Evolutionary conservation across 768 basidiomycete genomes (phyloP).

Genomic region (Kwoniella sp.): DNA sequence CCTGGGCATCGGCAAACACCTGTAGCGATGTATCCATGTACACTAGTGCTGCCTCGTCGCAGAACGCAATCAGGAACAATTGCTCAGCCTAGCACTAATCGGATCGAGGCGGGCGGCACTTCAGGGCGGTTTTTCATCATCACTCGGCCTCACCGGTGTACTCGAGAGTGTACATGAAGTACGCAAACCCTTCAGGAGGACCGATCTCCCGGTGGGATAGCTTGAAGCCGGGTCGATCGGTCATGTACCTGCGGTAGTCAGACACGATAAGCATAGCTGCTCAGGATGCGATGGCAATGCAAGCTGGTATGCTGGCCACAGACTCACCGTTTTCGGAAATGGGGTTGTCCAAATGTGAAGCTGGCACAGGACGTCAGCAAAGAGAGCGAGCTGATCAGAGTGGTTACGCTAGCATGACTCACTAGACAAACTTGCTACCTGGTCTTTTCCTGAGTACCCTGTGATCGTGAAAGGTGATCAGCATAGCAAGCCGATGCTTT

Average conservation of each 20-base stretch:
- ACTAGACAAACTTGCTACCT: constrained; percentile 48
- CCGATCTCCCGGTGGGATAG: constrained; percentile 42
- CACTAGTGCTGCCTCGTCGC: too few relatives aligned
- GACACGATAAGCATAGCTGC: background rate
- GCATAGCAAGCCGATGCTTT: too few relatives aligned
- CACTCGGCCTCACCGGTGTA: constrained; percentile 13
- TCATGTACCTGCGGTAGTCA: constrained; percentile 32
- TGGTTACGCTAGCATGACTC: constrained; percentile 12
- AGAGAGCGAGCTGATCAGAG: background rate
- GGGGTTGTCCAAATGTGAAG: constrained; percentile 51
- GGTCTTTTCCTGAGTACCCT: constrained; percentile 42
- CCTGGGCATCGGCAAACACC: too few relatives aligned
- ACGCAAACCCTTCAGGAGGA: constrained; percentile 47
- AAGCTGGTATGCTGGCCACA: background rate
- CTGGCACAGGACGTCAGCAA: constrained; percentile 11
- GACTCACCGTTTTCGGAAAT: constrained; percentile 48
- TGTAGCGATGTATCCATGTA: too few relatives aligned
- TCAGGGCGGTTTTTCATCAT: background rate
- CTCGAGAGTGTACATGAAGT: constrained; percentile 45
- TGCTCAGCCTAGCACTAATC: too few relatives aligned
- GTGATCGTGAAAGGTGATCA: too few relatives aligned
- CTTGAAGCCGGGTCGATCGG: constrained; percentile 30
- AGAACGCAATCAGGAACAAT: too few relatives aligned
- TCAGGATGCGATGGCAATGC: background rate
- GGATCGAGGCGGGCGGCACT: too few relatives aligned